Evolutionary conservation across 1,284 basidiomycete species (phyloP).

Genomic region (Sphagnurus paluster): DNA sequence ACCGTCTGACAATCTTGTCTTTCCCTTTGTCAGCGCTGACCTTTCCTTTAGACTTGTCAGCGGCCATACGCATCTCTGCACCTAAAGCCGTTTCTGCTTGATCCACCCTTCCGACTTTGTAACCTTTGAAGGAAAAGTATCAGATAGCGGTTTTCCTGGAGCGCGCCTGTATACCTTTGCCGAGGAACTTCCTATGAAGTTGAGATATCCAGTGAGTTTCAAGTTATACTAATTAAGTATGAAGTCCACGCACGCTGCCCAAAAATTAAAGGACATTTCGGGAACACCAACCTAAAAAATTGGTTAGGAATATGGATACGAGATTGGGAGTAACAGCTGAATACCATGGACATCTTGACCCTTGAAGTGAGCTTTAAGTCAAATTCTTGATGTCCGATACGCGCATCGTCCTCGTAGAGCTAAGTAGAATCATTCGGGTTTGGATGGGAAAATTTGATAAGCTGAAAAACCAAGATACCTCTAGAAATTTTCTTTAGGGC

Average conservation of each 20-base stretch:
- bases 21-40: slow-evolving; percentile 55
- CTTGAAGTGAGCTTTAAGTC: slow-evolving; percentile 89
- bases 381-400: slow-evolving; percentile 88
- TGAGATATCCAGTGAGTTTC: slow-evolving; percentile 3
- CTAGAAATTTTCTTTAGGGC: slow-evolving; percentile 61
- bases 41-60: slow-evolving; percentile 66
- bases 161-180: slow-evolving; percentile 52
- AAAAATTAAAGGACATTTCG: slow-evolving; percentile 91
- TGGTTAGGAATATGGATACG: not conserved
- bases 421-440: too few species aligned
- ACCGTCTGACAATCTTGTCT: slow-evolving; percentile 84
- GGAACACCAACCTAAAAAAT: slow-evolving; percentile 85
- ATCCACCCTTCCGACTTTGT: slow-evolving; percentile 97
- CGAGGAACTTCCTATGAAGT: slow-evolving; percentile 70
- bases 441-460: too few species aligned
- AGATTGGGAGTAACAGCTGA: slow-evolving; percentile 15
- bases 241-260: slow-evolving; percentile 70
- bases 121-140: slow-evolving; percentile 49
- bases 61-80: slow-evolving; percentile 78
- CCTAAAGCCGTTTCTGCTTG: slow-evolving; percentile 93
- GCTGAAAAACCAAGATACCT: slow-evolving; percentile 37
- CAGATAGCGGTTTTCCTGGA: not conserved
- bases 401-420: slow-evolving; percentile 95
- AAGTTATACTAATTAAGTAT: not conserved
- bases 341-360: slow-evolving; percentile 99